phyloP scores from a whole-genome alignment of 2,329 filamentous ascomycete species.

The Epichloe glyceriae region DNA sequence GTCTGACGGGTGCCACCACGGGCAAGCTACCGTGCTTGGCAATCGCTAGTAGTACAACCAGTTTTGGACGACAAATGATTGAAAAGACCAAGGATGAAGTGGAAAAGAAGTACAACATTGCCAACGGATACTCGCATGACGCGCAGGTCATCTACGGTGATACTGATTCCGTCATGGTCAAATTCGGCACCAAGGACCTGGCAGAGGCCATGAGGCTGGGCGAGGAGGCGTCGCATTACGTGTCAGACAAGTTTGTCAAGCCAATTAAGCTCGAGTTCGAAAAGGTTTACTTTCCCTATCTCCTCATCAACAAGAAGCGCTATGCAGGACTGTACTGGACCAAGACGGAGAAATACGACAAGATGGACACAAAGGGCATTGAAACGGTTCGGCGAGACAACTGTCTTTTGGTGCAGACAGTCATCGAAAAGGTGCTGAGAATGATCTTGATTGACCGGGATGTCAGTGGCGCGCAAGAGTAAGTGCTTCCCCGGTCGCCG shows the following conservation, averaged over 20 bases:
- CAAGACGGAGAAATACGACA: slow-evolving; percentile 86
- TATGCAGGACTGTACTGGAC: slow-evolving; percentile 99
- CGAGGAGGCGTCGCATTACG: slow-evolving; percentile 78
- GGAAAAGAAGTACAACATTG: slow-evolving; percentile 76
- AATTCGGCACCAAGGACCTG: slow-evolving; percentile 83
- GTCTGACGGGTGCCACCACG: slow-evolving; percentile 87
- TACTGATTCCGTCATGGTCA: slow-evolving; percentile 99
- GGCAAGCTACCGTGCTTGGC: slow-evolving; percentile 90
- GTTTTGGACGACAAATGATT: slow-evolving; percentile 97
- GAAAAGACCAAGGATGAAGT: slow-evolving; percentile 96
- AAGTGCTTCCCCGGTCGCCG: slow-evolving; percentile 26
- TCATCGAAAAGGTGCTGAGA: slow-evolving; percentile 89
- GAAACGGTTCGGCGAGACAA: slow-evolving; percentile 97
- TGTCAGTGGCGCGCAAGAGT: slow-evolving; percentile 84
- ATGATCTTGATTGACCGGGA: slow-evolving; percentile 95
- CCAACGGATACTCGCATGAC: slow-evolving; percentile 88
- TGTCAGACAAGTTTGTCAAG: slow-evolving; percentile 85
- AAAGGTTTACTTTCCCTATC: slow-evolving; percentile 96
- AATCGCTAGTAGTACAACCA: slow-evolving; percentile 93
- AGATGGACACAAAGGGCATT: slow-evolving; percentile 99
- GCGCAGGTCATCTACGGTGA: slow-evolving; percentile 97
- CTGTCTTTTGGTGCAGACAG: slow-evolving; percentile 86
- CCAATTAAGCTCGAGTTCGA: slow-evolving; percentile 99
- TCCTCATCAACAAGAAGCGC: slow-evolving; percentile 99
- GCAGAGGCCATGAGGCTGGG: slow-evolving; percentile 86